Percentiles rank a stretch among this genome's conserved stretches.
These are phyloP conservation scores for Iris macrosiphon DNA, from an alignment of 106 monocot species.

Conservation along the genomic window DNA sequence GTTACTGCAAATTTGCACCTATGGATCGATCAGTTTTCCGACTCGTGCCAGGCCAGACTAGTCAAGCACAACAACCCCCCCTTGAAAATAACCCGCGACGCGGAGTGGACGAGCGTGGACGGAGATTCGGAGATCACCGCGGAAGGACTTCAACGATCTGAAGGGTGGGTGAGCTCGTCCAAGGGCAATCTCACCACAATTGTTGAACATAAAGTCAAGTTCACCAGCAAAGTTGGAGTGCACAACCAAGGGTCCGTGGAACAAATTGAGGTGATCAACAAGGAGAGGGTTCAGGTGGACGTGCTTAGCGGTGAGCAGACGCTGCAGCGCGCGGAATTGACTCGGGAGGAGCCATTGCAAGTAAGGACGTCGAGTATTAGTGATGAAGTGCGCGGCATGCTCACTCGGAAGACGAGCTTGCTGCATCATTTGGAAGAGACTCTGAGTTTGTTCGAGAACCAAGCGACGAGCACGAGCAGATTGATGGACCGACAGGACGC, in stretches of 20 bases:
- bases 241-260: constrained; percentile 14
- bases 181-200: constrained; percentile 22
- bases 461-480: not conserved
- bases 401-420: constrained; percentile 11
- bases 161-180: constrained; percentile 34
- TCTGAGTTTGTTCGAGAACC: not conserved
- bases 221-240: constrained; percentile 15
- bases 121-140: constrained; percentile 23
- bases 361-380: not conserved
- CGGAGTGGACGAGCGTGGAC: constrained; percentile 8
- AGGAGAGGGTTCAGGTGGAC: constrained; percentile 4
- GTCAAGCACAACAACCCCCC: constrained; percentile 5
- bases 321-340: not conserved
- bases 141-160: constrained; percentile 6
- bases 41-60: constrained; percentile 4
- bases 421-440: constrained; percentile 15
- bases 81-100: not conserved
- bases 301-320: not conserved
- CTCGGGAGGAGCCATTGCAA: constrained; percentile 1
- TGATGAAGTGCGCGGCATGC: not conserved
- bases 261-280: not conserved
- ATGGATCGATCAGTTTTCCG: constrained; percentile 20
- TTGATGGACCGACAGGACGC: constrained; percentile 11
- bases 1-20: constrained; percentile 31
- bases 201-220: constrained; percentile 11